phyloP scores from a whole-genome alignment of 1,139 yeast species.

The Taphrina sp. region DNA sequence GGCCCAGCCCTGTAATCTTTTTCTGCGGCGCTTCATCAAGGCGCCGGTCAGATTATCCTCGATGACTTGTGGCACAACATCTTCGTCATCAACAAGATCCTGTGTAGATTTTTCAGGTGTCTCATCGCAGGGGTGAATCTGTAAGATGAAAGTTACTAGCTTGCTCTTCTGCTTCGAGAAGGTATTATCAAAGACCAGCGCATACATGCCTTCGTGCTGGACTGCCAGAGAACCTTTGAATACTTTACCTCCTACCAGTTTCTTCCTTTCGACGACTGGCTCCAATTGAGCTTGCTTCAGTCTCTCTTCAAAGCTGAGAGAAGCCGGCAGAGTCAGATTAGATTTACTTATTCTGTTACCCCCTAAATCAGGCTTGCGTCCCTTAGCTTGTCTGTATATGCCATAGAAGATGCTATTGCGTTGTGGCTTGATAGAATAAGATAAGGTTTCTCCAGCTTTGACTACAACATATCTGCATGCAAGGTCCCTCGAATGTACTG shows the following conservation, averaged over 20 bases:
- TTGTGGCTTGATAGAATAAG: constrained; percentile 79
- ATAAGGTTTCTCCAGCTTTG: constrained; percentile 62
- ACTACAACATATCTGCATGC: constrained; percentile 87
- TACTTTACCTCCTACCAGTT: constrained; percentile 36
- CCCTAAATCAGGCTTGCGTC: too few species aligned
- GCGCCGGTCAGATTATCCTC: constrained; percentile 51
- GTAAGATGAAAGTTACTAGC: constrained; percentile 67
- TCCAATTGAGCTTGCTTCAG: constrained; percentile 21
- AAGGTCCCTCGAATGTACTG: constrained; percentile 82
- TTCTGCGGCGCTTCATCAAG: constrained; percentile 72
- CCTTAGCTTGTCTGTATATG: constrained; percentile 25
- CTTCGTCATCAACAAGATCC: constrained; percentile 27
- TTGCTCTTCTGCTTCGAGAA: constrained; percentile 83
- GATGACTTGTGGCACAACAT: constrained; percentile 6
- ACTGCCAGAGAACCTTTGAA: constrained; percentile 51
- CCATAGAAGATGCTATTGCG: constrained; percentile 60
- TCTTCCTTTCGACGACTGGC: constrained; percentile 42
- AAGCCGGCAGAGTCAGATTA: constrained; percentile 5
- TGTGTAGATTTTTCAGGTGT: background rate
- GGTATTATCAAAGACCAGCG: constrained; percentile 88
- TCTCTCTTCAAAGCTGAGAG: constrained; percentile 17
- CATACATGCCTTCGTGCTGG: constrained; percentile 56
- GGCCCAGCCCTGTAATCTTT: constrained; percentile 80
- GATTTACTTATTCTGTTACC: too few species aligned
- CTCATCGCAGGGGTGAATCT: constrained; percentile 37